Percentiles rank a stretch among this genome's conserved stretches.
These are phyloP conservation scores for Polyporus tsugae DNA, from an alignment of 1,284 basidiomycete genomes.

Conservation along the genomic window DNA sequence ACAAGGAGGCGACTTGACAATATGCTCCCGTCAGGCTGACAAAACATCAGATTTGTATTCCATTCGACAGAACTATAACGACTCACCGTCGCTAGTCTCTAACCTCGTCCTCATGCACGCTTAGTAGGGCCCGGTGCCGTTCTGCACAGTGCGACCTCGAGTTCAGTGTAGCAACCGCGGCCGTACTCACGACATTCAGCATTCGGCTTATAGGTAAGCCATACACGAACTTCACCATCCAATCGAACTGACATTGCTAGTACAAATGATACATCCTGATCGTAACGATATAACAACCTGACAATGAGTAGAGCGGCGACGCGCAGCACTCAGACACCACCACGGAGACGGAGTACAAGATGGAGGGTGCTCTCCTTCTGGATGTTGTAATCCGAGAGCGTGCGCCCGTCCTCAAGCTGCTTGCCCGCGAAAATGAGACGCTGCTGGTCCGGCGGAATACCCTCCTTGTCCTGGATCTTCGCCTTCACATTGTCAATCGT, in stretches of 20 bases:
- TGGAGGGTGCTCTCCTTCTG: constrained; percentile 75
- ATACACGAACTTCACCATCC: constrained; percentile 17
- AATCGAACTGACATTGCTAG: constrained; percentile 19
- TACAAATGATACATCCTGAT: constrained; percentile 28
- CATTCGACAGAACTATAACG: no score
- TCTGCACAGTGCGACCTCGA: no score
- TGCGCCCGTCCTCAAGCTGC: constrained; percentile 40
- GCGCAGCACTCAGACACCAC: constrained; percentile 53
- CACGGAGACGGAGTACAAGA: constrained; percentile 81
- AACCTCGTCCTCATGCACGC: no score
- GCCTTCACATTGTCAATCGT: constrained; percentile 42
- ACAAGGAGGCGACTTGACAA: neutral
- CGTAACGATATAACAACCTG: constrained; percentile 15
- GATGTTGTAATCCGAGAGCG: constrained; percentile 59
- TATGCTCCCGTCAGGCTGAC: no score
- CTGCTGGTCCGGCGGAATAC: constrained; percentile 40
- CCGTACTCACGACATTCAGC: neutral
- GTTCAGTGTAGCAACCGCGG: no score
- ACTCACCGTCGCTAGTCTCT: no score
- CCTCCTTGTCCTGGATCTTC: constrained; percentile 42
- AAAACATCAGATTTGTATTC: no score
- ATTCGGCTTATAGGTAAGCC: neutral
- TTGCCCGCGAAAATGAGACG: constrained; percentile 41
- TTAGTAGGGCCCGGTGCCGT: no score
- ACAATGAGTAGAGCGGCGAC: constrained; percentile 6